These are phyloP conservation scores for Pythium vanterpoolii DNA, from an alignment of 352 stramenopile species.

Conservation along the genomic window DNA sequence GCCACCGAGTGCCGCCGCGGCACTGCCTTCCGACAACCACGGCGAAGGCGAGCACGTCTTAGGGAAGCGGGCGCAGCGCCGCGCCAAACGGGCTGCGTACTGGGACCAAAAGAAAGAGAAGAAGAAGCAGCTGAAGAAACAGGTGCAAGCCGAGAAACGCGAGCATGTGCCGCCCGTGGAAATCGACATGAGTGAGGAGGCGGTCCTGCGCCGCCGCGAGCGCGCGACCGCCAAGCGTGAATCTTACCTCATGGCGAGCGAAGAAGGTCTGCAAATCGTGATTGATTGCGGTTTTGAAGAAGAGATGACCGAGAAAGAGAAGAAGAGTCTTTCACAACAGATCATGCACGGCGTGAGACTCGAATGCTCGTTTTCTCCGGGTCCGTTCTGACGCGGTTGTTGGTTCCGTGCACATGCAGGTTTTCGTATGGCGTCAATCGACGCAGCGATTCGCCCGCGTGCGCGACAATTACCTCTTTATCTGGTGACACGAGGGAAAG, in stretches of 20 bases:
- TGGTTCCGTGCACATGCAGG: constrained; percentile 24
- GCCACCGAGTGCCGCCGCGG: neutral
- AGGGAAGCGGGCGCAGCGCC: constrained; percentile 54
- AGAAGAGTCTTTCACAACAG: constrained; percentile 92
- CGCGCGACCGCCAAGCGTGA: constrained; percentile 66
- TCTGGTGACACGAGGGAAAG: constrained; percentile 71
- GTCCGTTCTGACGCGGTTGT: neutral
- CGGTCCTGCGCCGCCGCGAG: constrained; percentile 59
- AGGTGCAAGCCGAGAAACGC: constrained; percentile 34
- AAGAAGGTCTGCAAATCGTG: constrained; percentile 80
- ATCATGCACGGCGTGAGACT: constrained; percentile 85
- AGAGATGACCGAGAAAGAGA: constrained; percentile 90
- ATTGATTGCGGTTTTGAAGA: constrained; percentile 95
- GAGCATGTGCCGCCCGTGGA: constrained; percentile 37
- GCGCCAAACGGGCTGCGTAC: constrained; percentile 55
- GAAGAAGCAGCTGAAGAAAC: constrained; percentile 78
- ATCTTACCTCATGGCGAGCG: constrained; percentile 74
- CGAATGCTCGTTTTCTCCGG: neutral
- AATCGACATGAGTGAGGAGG: constrained; percentile 79
- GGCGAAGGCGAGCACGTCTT: constrained; percentile 12
- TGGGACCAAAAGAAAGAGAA: constrained; percentile 82
- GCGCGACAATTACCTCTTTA: constrained; percentile 66
- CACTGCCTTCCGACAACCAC: neutral
- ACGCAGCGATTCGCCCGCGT: constrained; percentile 49
- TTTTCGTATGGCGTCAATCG: constrained; percentile 83